phyloP scores from a whole-genome alignment of 257 asterid species.

The Nicotiana tabacum region DNA sequence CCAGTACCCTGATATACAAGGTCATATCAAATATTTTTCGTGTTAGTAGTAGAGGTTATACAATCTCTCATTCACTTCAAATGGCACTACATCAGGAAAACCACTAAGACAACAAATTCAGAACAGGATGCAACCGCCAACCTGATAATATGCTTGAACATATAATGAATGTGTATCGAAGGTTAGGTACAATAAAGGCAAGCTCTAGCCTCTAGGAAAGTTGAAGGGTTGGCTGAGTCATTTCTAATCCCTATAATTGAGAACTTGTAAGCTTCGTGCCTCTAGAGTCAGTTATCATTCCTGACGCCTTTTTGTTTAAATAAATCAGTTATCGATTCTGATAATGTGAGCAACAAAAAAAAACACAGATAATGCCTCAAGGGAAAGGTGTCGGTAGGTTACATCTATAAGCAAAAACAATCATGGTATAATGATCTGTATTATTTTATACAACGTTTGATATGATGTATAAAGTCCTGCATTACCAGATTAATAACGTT shows the following conservation, averaged over 20 bases:
- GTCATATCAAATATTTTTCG: background rate
- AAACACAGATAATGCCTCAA: background rate
- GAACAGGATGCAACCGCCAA: background rate
- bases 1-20: constrained; percentile 38
- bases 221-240: background rate
- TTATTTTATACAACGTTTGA: too few relatives aligned
- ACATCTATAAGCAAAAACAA: too few relatives aligned
- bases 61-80: background rate
- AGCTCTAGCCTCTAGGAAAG: background rate
- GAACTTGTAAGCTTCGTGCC: background rate
- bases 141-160: background rate
- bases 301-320: background rate
- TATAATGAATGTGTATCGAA: background rate
- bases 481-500: too few relatives aligned
- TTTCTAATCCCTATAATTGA: background rate
- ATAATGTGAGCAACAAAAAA: background rate
- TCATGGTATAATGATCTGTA: too few relatives aligned
- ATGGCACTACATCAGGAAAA: background rate
- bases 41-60: background rate
- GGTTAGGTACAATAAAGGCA: background rate
- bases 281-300: background rate
- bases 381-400: too few relatives aligned
- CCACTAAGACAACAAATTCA: background rate
- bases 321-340: background rate
- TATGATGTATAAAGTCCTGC: too few relatives aligned